Base-by-base conservation (phyloP, 2,329 filamentous ascomycete species). In the Pseudogymnoascus sp. region DNA sequence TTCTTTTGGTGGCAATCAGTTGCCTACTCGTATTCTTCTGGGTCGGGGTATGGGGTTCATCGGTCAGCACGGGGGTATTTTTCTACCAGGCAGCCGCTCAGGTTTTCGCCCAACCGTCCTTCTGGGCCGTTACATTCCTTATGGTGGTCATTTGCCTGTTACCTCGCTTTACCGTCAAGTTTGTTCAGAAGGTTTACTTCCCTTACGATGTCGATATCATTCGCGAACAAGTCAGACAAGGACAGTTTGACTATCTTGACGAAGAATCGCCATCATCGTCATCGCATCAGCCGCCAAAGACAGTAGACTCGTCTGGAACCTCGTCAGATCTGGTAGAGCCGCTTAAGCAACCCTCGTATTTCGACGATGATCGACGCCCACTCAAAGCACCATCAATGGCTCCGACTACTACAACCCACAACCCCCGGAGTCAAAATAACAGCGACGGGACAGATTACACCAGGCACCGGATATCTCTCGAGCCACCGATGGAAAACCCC, bases 381-480 rank as follows among this genome's bases (percentile, higher is more conserved):
- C 96, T 97, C 71, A 97, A 97, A 76, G 91, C 93, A 60, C 92
- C 93, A 12, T 96, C 93, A 62, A 86, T 93, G 70, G 89, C 91
- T 60, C 81, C 85, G 11, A 93, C 91, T 14, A 83, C 85, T 54
- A 86, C 85, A 51, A 93, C 89, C 34, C 88, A 95, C 73, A 93
- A 86, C 67, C 80, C 92, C 68, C 82, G 85, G 69, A 95, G 90
- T 71, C 91, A 96, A 73, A 96, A 93, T 70, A 91, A 92, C 66
- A 97, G 93, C 77, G 93, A 96, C 75, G 93, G 91, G 66, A 97
- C 95, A 60, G 93, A 96, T 70, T 96, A 92, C 75, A 96, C 91
- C 21, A 79, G 82, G 60, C 84, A 85, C 69, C 83, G 86, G 66
- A 78, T 80, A 68, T 87, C 87, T 14, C 73, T 85, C 67, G 87